A percentile compares a stretch with the other conserved stretches of the same genome.
These are phyloP conservation scores for Candida pseudocylindracea DNA, from an alignment of 1,139 yeast species.

Conservation along the genomic window DNA sequence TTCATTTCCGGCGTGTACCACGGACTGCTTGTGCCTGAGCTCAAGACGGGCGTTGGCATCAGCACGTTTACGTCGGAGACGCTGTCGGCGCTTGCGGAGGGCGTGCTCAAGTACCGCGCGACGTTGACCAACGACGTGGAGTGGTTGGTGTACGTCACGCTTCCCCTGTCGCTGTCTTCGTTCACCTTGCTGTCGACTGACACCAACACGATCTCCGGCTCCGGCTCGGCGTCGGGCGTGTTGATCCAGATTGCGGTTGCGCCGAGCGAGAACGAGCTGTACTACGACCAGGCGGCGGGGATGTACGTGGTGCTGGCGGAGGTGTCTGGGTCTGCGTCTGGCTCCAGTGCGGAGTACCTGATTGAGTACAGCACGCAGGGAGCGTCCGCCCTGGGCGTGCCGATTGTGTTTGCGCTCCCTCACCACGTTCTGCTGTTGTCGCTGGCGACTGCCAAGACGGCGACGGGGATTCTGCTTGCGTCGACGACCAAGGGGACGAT, in stretches of 20 bases:
- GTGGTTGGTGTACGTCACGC: slow-evolving; percentile 39
- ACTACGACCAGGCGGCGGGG: slow-evolving; percentile 40
- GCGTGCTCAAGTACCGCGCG: slow-evolving; percentile 31
- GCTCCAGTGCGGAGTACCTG: slow-evolving; percentile 20
- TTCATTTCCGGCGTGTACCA: slow-evolving; percentile 45
- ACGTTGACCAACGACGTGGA: slow-evolving; percentile 22
- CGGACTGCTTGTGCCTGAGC: slow-evolving; percentile 27
- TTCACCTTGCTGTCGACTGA: slow-evolving; percentile 2
- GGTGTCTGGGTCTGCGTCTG: slow-evolving; percentile 5
- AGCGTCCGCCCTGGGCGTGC: slow-evolving; percentile 21
- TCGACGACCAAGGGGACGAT: slow-evolving; percentile 50
- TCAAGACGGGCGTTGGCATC: slow-evolving; percentile 34
- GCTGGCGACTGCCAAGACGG: slow-evolving; percentile 9
- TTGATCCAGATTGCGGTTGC: slow-evolving; percentile 40
- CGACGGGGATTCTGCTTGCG: slow-evolving; percentile 25
- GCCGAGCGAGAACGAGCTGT: slow-evolving; percentile 10
- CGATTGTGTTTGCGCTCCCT: slow-evolving; percentile 47
- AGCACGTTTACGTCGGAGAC: slow-evolving; percentile 16
- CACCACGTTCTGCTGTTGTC: slow-evolving; percentile 38
- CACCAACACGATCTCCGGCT: slow-evolving; percentile 17
- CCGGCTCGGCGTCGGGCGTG: slow-evolving; percentile 25
- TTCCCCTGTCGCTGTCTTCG: slow-evolving; percentile 11
- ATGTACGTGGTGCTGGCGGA: slow-evolving; percentile 18
- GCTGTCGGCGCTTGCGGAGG: slow-evolving; percentile 15
- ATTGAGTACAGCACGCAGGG: slow-evolving; percentile 33